Base-by-base conservation (phyloP, 306 rosid species). In the Oemleria cerasiformis region DNA sequence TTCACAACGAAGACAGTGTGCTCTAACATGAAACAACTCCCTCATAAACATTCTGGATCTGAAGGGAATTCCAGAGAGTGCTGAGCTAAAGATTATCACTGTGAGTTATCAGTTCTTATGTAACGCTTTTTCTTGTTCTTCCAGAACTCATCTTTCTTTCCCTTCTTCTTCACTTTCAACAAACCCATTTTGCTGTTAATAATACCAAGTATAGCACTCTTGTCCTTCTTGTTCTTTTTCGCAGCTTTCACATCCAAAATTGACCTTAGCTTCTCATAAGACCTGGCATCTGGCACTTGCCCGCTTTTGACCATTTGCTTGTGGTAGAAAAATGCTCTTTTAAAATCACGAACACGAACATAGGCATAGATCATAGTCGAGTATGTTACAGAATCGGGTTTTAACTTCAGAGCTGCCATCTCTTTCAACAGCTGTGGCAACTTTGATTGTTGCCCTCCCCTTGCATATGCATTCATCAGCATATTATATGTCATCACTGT, bases 141-240 rank as follows among this genome's bases (percentile, higher is more conserved):
- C 98, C 98, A 93, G 62, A 90, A 88, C 80, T 93, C 97, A 71
- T 93, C 96, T 80, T 91, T 93, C 88, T 91, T 88, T 54, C 80
- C 74, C 48, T 78, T 78, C 71, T 75, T 90, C 65, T 54, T 86
- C 20, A 78, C 76, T 83, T 91, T 86, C 75, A 55, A 17, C 75
- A 85, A 13, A 3, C 96, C 88, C 83, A 80, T 68, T 81, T 84
- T 79, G 76, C 86, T 86, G 51, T 86, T 84, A 63, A 88, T 50
- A 48, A 80, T 78, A 60, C 90, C 97, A 21, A 73, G 64, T 79
- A 88, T 76, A 15, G 94, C 91, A 19, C 80, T 81, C 79, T 63
- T 87, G 60, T 89, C 98, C 83, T 84, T 80, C 90, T 36, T 88
- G 85, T 88, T 89, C 79, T 91, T 86, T 2, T 47, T 73, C 20